phyloP scores from a whole-genome alignment of 73 alveolate genomes.

The Symbiodinium pilosum region DNA sequence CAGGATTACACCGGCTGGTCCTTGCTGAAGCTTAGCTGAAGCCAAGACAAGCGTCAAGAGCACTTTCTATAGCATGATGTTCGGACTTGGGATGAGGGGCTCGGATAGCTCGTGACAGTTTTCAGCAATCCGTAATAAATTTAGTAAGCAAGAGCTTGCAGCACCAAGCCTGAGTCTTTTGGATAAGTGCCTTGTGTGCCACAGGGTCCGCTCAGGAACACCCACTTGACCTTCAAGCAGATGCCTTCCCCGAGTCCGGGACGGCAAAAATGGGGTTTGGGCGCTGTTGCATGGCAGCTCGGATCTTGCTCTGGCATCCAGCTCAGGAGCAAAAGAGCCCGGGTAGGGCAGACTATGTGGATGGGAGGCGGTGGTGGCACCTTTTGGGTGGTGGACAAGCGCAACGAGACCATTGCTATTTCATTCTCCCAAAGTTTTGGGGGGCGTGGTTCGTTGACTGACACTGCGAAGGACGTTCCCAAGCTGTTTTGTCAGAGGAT shows the following conservation, averaged over 20 bases:
- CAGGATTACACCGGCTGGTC: conserved; percentile 85
- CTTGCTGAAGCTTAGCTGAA: conserved; percentile 34
- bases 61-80: too few species aligned
- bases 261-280: too few species aligned
- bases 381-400: conserved; percentile 73
- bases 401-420: not conserved
- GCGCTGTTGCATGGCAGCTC: not conserved
- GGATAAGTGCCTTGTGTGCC: too few species aligned
- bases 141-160: too few species aligned
- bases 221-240: conserved; percentile 68
- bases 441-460: conserved; percentile 29
- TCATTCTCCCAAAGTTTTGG: conserved; percentile 73
- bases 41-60: too few species aligned
- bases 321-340: conserved; percentile 3
- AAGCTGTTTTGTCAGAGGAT: not conserved
- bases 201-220: not conserved
- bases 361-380: conserved; percentile 82
- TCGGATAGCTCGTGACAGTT: too few species aligned
- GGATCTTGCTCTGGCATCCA: too few species aligned
- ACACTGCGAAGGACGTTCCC: conserved; percentile 32
- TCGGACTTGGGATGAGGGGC: too few species aligned
- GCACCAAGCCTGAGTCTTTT: too few species aligned
- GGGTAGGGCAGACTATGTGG: conserved; percentile 80
- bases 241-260: not conserved
- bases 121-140: too few species aligned